Base-by-base conservation (phyloP, 257 asterid genomes). In the Craterostigma plantagineum region DNA sequence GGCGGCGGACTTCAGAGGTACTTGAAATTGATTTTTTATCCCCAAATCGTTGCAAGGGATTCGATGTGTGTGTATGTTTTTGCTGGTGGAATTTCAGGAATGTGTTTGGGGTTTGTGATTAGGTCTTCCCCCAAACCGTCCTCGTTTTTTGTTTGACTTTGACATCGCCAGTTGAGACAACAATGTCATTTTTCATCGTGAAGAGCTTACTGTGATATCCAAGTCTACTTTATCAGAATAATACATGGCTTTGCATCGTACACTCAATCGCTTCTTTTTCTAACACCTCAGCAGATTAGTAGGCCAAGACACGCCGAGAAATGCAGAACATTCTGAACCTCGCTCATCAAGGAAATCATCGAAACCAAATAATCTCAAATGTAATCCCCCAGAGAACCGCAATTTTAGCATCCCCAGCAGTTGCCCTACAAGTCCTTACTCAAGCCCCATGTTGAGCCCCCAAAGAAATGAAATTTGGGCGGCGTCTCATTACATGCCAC, bases 361-460 rank as follows among this genome's bases (percentile, higher is more conserved):
- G 34, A 50, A 15, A 12, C 52, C 33, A 38, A 54, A 37, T 41
- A 54, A 42, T 18, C 52, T 46, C 16, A n/a, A n/a, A n/a, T n/a
- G n/a, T n/a, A n/a, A n/a, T n/a, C n/a, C n/a, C n/a, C n/a, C n/a
- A n/a, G n/a, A n/a, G n/a, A n/a, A n/a, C n/a, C n/a, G n/a, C n/a
- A 46, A 35, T 16, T 49, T 54, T 40, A 57, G 48, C 27, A 18
- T 56, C 42, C 68, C 76, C 1, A 49, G 43, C 42, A 76, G 90
- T 59, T 76, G 76, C 51, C 81, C 90, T 4, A 18, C 73, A 6
- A 77, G 65, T 59, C 81, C 91, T 50, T 65, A 55, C 57, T 46
- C 77, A 46, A 71, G 79, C 61, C 63, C 72, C 8, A 45, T 11
- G 1, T 51, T 48, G 14, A 66, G 77, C 38, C 80, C 78, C 7